Evolutionary conservation across 805 yeast species (phyloP).

Genomic region (Pichia deserticola): DNA sequence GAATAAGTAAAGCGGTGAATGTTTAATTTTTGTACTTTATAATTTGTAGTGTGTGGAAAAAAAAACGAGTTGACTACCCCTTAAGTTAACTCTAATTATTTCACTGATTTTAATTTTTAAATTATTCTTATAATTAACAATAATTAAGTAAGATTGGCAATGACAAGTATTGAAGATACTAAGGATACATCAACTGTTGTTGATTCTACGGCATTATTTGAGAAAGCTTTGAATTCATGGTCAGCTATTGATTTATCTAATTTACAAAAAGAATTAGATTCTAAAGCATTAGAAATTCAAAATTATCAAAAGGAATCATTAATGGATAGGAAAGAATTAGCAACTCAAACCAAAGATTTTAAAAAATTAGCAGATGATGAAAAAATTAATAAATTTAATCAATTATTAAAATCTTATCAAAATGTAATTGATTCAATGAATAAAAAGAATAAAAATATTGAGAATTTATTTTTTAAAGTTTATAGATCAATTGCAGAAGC

Average conservation of each 20-base stretch:
- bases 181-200: constrained; percentile 1
- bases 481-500: constrained; percentile 79
- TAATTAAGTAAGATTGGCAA: not conserved
- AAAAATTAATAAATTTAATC: constrained; percentile 58
- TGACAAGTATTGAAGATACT: not conserved
- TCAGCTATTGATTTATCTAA: constrained; percentile 60
- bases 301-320: constrained; percentile 62
- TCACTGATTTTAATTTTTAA: not conserved
- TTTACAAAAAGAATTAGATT: constrained; percentile 68
- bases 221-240: constrained; percentile 68
- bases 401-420: constrained; percentile 73
- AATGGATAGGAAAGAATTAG: constrained; percentile 65
- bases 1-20: too few species aligned
- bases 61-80: too few species aligned
- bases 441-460: constrained; percentile 66
- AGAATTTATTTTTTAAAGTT: constrained; percentile 62
- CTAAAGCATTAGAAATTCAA: constrained; percentile 64
- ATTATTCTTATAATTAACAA: not conserved
- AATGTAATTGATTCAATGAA: constrained; percentile 81
- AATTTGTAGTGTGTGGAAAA: too few species aligned
- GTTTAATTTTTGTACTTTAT: too few species aligned
- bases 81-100: too few species aligned
- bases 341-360: constrained; percentile 80
- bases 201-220: constrained; percentile 23
- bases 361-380: constrained; percentile 61